Conservation (phyloP, 2,329 filamentous ascomycete genomes). For the Penicillium sp. region DNA sequence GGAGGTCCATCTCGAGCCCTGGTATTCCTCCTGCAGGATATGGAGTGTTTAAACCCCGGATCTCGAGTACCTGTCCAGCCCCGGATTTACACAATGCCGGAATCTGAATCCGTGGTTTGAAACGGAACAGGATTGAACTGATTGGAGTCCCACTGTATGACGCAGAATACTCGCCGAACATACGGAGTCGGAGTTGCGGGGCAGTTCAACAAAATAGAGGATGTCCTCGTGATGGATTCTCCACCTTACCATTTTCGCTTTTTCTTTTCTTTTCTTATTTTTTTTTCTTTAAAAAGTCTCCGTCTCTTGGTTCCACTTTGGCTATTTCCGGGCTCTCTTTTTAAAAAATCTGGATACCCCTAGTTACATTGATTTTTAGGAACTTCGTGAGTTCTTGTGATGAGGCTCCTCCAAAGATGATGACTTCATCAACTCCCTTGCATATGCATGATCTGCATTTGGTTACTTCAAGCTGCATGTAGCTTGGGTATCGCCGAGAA, state of each 20-base stretch:
- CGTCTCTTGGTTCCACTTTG: no score
- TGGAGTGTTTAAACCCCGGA: neutral
- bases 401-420: neutral
- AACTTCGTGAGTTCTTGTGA: neutral
- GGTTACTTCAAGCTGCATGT: neutral
- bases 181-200: no score
- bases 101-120: neutral
- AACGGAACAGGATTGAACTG: constrained; percentile 7
- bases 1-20: constrained; percentile 6
- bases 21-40: neutral
- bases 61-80: neutral
- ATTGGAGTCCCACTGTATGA: constrained; percentile 10
- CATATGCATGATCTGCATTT: neutral
- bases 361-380: neutral
- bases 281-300: neutral
- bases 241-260: neutral
- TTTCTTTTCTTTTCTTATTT: constrained; percentile 1
- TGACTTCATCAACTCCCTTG: neutral
- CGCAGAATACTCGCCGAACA: constrained; percentile 1
- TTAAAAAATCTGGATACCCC: neutral
- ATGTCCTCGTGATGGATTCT: constrained; percentile 7
- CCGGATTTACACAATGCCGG: neutral
- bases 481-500: neutral
- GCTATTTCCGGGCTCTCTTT: neutral
- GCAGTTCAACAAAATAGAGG: no score